Base-by-base conservation (phyloP, 495 filamentous ascomycete genomes). In the Trichoderma parareesei region DNA sequence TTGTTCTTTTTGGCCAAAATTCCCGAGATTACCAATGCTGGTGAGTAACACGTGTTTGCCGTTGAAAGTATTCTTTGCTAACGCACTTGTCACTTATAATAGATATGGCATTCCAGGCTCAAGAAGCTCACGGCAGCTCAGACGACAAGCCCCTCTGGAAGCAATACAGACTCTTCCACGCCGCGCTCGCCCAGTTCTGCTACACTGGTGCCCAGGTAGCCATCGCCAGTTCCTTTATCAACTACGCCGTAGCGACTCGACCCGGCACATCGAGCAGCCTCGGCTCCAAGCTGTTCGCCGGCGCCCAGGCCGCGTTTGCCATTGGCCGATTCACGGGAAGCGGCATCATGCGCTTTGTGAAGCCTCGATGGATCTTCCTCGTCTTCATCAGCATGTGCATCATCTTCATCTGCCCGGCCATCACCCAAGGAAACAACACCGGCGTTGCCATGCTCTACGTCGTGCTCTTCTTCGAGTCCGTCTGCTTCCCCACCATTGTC, bases 21-120 rank as follows among this genome's bases (percentile, higher is more conserved):
- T 44, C 88, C 88, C 38, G 87, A 91, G 73, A 83, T 90, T 68
- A 90, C 87, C 4, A 88, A 92, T 69, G 86, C 87, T 40, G 87
- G 90, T 71, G 89, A 89, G 86, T 27, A 27, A 27, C 27, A 27
- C 27, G 27, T 83, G 20, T 10, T 14, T 44, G 8, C 4, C 65
- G 10, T 8, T 16, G 16, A 37, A 5, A 5, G 2, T 35, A 4
- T 0, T 6, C 38, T 11, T 33, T 27, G 6, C 27, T 42, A 35
- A 62, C n/a, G 20, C 4, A 14, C 41, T 33, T 42, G 5, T 42
- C 60, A 4, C 41, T 18, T n/a, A 6, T 44, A 63, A 6, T 44
- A 63, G 61, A 63, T 48, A 63, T 63, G 61, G 61, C 18, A 48
- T 63, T 44, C 42, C 61, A 79, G 33, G 78, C 79, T 43, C 82